phyloP scores from a whole-genome alignment of 306 rosid species.

The Ceratonia siliqua region DNA sequence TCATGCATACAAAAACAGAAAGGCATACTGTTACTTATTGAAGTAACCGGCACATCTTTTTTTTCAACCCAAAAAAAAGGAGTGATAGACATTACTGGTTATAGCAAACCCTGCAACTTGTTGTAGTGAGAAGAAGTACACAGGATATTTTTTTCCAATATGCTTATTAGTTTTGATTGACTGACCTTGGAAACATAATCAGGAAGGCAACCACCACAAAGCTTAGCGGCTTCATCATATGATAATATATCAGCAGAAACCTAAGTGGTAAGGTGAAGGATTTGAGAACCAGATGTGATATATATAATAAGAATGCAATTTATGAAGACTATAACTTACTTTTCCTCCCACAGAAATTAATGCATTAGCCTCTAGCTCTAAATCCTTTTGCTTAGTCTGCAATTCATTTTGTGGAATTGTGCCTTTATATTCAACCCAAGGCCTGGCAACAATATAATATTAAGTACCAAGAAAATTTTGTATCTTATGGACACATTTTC shows the following conservation, averaged over 20 bases:
- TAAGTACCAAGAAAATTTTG: conserved; percentile 19
- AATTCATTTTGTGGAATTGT: conserved; percentile 56
- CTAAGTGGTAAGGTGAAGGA: conserved; percentile 37
- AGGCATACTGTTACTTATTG: conserved; percentile 13
- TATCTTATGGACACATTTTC: conserved; percentile 1
- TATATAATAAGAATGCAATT: conserved; percentile 20
- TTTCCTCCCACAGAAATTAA: conserved; percentile 61
- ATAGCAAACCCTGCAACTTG: conserved; percentile 23
- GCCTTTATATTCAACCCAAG: conserved; percentile 79
- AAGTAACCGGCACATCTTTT: not conserved
- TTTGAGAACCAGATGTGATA: conserved; percentile 13
- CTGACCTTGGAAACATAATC: conserved; percentile 75
- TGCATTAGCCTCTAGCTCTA: conserved; percentile 64
- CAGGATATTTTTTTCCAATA: not conserved
- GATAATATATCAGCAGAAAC: conserved; percentile 51
- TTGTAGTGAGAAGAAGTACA: not conserved
- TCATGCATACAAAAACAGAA: not conserved
- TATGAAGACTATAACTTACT: conserved; percentile 50
- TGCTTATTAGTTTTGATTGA: not conserved
- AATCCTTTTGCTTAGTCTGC: conserved; percentile 57
- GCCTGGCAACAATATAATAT: conserved; percentile 49
- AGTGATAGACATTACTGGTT: not conserved
- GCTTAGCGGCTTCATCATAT: conserved; percentile 67
- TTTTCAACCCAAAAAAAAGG: not conserved
- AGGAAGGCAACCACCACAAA: conserved; percentile 72